phyloP scores from a whole-genome alignment of 1,139 yeast species.

The Yamadazyma dendronema region DNA sequence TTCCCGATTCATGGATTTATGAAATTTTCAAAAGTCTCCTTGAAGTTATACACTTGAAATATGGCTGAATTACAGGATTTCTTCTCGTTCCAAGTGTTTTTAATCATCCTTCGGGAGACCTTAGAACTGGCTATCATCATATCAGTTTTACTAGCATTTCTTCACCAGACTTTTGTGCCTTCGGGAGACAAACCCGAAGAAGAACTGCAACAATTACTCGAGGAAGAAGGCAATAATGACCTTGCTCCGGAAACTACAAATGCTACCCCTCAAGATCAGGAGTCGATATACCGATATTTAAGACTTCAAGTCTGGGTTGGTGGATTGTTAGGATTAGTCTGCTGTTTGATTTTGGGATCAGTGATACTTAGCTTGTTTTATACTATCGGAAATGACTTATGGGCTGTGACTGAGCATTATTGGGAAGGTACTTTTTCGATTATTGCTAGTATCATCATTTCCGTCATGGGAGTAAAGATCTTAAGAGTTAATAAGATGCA shows the following conservation, averaged over 20 bases:
- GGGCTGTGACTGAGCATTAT: constrained; percentile 46
- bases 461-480: constrained; percentile 45
- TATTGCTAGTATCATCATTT: constrained; percentile 42
- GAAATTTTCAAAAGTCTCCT: background rate
- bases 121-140: constrained; percentile 47
- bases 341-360: constrained; percentile 38
- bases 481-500: constrained; percentile 57
- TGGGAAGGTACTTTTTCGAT: constrained; percentile 49
- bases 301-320: constrained; percentile 43
- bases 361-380: constrained; percentile 37
- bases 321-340: constrained; percentile 37
- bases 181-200: background rate
- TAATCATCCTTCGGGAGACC: constrained; percentile 46
- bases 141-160: constrained; percentile 43
- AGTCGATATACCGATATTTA: constrained; percentile 20
- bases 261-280: constrained; percentile 1
- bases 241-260: background rate
- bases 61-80: constrained; percentile 30
- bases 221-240: constrained; percentile 3
- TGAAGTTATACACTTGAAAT: background rate
- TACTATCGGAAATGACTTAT: constrained; percentile 37
- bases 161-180: constrained; percentile 31
- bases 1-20: background rate
- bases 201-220: background rate
- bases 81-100: constrained; percentile 46